Base-by-base conservation (phyloP, 768 basidiomycete species). In the Amanita jacksonii region DNA sequence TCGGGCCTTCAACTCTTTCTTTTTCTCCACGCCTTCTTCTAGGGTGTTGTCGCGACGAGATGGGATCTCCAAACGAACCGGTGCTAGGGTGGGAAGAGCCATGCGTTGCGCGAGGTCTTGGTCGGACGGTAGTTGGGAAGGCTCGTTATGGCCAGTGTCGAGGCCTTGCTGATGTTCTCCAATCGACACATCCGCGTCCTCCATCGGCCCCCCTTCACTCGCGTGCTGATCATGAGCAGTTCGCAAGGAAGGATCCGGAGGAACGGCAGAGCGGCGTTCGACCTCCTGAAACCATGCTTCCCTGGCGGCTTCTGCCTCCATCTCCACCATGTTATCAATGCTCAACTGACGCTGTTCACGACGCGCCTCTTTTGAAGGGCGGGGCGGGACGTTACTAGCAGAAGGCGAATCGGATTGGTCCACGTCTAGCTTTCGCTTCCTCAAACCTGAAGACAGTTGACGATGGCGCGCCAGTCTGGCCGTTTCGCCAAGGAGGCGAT, bases 191-290 rank as follows among this genome's bases (percentile, higher is more conserved):
- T n/a, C n/a, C n/a, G n/a, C n/a, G n/a, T n/a, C n/a, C n/a, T n/a
- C n/a, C n/a, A n/a, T n/a, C n/a, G n/a, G n/a, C n/a, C n/a, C n/a
- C n/a, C n/a, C 7, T n/a, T 16, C 16, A 10, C 35, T 15, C 23
- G 5, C 24, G 16, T 33, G 30, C 31, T 33, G 23, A 2, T 24
- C 32, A 5, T 22, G 20, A 33, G 16, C 7, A 4, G 24, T 20
- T 7, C 12, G 6, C 16, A 12, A 5, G 16, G 22, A 9, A n/a
- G 36, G 8, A 5, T 33, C 44, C 6, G 35, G 37, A 37, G 37
- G 44, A 20, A 31, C 34, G n/a, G 15, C 25, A 30, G 44, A 45
- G 19, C 44, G 44, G 22, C 44, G 46, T 22, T 47, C 38, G 16
- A 12, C 33, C 13, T 47, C 46, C 22, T 27, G 38, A 20, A 20